Evolutionary conservation across 495 filamentous ascomycete species (phyloP).

Genomic region (Peziza echinospora): DNA sequence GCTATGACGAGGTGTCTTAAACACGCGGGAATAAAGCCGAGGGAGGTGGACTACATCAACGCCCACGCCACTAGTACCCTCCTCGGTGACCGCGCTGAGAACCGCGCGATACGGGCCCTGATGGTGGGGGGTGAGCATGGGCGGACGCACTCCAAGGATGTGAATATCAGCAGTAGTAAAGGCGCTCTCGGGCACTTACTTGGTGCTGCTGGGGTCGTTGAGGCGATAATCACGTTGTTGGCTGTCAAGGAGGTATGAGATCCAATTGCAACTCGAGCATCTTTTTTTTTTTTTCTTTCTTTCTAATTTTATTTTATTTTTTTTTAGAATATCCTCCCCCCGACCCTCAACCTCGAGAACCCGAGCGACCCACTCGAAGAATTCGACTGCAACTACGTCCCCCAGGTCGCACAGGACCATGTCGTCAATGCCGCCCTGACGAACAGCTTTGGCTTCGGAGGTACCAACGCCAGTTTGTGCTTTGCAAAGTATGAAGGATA

Average conservation of each 20-base stretch:
- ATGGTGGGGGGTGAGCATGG: slow-evolving; percentile 58
- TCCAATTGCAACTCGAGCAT: too few relatives aligned
- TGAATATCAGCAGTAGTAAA: slow-evolving; percentile 84
- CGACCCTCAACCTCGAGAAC: slow-evolving; percentile 57
- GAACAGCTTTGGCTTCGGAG: slow-evolving; percentile 96
- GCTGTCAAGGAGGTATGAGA: slow-evolving; percentile 48
- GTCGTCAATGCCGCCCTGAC: slow-evolving; percentile 55
- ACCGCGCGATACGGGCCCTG: slow-evolving; percentile 54
- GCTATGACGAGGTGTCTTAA: slow-evolving; percentile 71
- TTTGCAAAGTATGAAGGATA: slow-evolving; percentile 33
- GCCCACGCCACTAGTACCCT: slow-evolving; percentile 79
- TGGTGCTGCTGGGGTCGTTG: slow-evolving; percentile 73
- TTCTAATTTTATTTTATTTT: too few relatives aligned
- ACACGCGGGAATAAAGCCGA: slow-evolving; percentile 46
- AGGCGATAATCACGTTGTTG: slow-evolving; percentile 64
- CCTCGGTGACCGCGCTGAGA: slow-evolving; percentile 76
- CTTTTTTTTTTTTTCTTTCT: too few relatives aligned
- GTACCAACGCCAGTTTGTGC: slow-evolving; percentile 80
- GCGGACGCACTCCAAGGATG: slow-evolving; percentile 32
- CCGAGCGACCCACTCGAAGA: slow-evolving; percentile 30
- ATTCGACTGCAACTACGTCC: slow-evolving; percentile 75
- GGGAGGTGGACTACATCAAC: slow-evolving; percentile 73
- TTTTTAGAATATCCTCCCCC: slow-evolving; percentile 51
- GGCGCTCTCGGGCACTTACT: slow-evolving; percentile 82
- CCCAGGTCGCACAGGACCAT: slow-evolving; percentile 44